A percentile compares a stretch with the other conserved stretches of the same genome.
Conservation (phyloP, 139 green algal genomes). For the Picochlorum costavermella region DNA sequence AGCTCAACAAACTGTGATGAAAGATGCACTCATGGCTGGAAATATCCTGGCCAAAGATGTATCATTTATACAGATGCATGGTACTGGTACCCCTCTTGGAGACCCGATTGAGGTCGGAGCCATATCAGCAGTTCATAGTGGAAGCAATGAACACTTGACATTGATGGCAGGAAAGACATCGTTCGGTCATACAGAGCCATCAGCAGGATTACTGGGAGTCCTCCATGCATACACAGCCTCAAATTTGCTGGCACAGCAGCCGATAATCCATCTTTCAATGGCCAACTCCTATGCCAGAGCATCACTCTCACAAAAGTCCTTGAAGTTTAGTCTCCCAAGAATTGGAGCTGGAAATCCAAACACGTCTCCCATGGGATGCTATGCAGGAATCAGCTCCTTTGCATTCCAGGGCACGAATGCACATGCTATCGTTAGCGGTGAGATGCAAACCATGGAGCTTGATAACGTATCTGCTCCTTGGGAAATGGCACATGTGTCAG, state of each 20-base stretch:
- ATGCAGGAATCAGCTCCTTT: conserved; percentile 42
- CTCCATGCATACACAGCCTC: background rate
- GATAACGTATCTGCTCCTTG: background rate
- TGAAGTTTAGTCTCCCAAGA: background rate
- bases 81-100: conserved; percentile 67
- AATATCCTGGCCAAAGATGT: conserved; percentile 12
- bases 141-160: conserved; percentile 21
- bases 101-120: conserved; percentile 77
- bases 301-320: conserved; percentile 5
- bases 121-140: conserved; percentile 19
- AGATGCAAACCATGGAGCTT: background rate
- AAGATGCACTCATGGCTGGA: conserved; percentile 33
- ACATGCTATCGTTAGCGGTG: conserved; percentile 16
- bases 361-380: background rate
- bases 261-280: conserved; percentile 12
- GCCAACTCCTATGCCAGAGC: conserved; percentile 20
- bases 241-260: background rate
- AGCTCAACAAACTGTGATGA: conserved; percentile 62
- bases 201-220: conserved; percentile 52
- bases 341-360: background rate
- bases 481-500: too few species aligned
- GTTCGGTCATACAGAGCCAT: conserved; percentile 67
- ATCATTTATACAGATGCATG: conserved; percentile 57
- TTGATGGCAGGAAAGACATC: conserved; percentile 58
- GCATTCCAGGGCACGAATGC: conserved; percentile 59